Evolutionary conservation across 352 stramenopile genomes (phyloP).

Genomic region (Pythium aquatile): DNA sequence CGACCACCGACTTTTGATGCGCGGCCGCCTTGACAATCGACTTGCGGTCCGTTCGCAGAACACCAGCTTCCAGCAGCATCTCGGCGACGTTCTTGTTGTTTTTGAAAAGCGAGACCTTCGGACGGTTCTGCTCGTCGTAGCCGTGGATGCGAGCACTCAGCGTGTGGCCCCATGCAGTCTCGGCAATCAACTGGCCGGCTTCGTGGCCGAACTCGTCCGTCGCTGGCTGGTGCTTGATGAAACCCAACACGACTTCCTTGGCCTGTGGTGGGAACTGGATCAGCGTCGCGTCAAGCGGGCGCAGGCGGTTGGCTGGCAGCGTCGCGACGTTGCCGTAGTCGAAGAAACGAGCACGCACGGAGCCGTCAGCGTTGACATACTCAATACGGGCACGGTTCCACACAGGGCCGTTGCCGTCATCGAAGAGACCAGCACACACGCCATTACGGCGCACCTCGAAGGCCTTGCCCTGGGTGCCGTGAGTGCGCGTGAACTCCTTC

Average conservation of each 20-base stretch:
- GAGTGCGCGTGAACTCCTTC: constrained; percentile 88
- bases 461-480: constrained; percentile 86
- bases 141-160: constrained; percentile 75
- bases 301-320: constrained; percentile 78
- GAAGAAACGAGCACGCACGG: constrained; percentile 89
- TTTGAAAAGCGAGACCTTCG: constrained; percentile 76
- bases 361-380: constrained; percentile 59
- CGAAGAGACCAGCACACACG: constrained; percentile 93
- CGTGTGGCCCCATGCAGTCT: constrained; percentile 92
- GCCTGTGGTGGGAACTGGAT: constrained; percentile 89
- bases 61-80: constrained; percentile 84
- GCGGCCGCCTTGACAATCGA: constrained; percentile 54
- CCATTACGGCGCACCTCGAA: constrained; percentile 91
- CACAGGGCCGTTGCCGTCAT: constrained; percentile 90
- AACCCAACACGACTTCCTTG: constrained; percentile 82
- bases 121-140: constrained; percentile 63
- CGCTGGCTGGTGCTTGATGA: constrained; percentile 79
- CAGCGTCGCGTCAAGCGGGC: constrained; percentile 89
- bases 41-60: constrained; percentile 89
- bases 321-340: constrained; percentile 95
- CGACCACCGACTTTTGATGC: constrained; percentile 81
- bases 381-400: constrained; percentile 96
- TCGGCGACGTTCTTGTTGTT: constrained; percentile 88
- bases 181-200: constrained; percentile 87
- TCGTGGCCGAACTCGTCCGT: constrained; percentile 93